A percentile compares a stretch with the other conserved stretches of the same genome.
phyloP scores from a whole-genome alignment of 192 early-diverging fungal genomes.

The Entomortierella parvispora region DNA sequence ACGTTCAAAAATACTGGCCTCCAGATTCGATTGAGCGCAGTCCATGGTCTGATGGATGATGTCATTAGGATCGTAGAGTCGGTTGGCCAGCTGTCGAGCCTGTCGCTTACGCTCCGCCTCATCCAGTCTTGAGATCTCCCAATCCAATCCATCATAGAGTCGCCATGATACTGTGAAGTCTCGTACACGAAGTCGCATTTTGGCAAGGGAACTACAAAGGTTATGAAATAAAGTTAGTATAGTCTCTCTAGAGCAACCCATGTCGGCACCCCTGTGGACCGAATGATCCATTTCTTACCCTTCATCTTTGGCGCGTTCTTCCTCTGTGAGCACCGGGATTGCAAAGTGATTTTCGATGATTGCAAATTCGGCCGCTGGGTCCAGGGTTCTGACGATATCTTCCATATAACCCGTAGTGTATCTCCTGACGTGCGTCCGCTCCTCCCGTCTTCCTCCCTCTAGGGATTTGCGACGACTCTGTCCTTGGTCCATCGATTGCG shows the following conservation, averaged over 20 bases:
- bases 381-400: constrained; percentile 54
- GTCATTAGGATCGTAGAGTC: constrained; percentile 42
- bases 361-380: constrained; percentile 31
- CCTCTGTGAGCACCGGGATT: constrained; percentile 43
- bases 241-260: neutral
- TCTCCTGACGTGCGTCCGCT: neutral
- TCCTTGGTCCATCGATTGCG: neutral
- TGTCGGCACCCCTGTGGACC: neutral
- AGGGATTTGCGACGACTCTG: constrained; percentile 3
- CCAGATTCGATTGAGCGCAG: constrained; percentile 37
- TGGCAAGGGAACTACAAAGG: constrained; percentile 26
- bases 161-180: constrained; percentile 72
- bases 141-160: constrained; percentile 77
- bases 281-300: constrained; percentile 14
- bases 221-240: neutral
- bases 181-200: constrained; percentile 61
- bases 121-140: constrained; percentile 57
- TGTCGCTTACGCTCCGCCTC: constrained; percentile 49
- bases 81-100: constrained; percentile 45
- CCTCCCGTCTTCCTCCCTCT: constrained; percentile 16
- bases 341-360: constrained; percentile 62
- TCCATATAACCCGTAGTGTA: constrained; percentile 29
- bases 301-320: constrained; percentile 37
- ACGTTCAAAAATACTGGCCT: constrained; percentile 47
- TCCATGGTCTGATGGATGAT: constrained; percentile 33